Evolutionary conservation across 306 rosid species (phyloP).

Genomic region (Carpinus viminea): DNA sequence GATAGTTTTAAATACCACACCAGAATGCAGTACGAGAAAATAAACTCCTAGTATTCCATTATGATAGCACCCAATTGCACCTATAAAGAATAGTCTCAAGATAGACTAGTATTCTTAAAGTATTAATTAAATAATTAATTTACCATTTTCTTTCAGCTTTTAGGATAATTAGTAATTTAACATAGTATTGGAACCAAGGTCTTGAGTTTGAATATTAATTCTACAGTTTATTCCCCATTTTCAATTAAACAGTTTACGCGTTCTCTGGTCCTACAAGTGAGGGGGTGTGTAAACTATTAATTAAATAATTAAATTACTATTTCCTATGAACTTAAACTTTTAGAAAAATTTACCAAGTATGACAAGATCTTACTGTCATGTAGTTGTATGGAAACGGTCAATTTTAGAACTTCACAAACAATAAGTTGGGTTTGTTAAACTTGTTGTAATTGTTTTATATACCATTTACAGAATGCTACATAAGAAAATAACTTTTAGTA

Average conservation of each 20-base stretch:
- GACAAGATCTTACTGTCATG: slow-evolving; percentile 69
- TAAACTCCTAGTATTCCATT: background rate
- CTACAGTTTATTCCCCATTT: too few species aligned
- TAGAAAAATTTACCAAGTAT: background rate
- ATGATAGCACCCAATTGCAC: slow-evolving; percentile 6
- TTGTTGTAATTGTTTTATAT: background rate
- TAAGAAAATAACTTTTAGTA: background rate
- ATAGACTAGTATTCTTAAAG: background rate
- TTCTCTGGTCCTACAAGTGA: too few species aligned
- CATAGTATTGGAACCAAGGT: too few species aligned
- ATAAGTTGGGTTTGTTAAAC: background rate
- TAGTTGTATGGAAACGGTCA: slow-evolving; percentile 68
- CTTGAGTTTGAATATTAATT: too few species aligned
- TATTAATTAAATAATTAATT: too few species aligned
- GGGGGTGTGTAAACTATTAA: too few species aligned
- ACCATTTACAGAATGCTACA: background rate
- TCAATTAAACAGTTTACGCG: too few species aligned
- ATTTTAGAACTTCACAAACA: background rate
- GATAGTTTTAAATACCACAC: background rate
- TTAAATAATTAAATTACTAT: too few species aligned
- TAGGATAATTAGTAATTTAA: too few species aligned
- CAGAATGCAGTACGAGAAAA: background rate
- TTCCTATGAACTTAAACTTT: too few species aligned
- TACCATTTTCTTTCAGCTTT: too few species aligned
- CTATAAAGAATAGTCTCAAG: slow-evolving; percentile 4